Evolutionary conservation across 179 eudicot species (phyloP), one percentile per base, ranked within the genome.

Genomic region (Silene coronaria): DNA sequence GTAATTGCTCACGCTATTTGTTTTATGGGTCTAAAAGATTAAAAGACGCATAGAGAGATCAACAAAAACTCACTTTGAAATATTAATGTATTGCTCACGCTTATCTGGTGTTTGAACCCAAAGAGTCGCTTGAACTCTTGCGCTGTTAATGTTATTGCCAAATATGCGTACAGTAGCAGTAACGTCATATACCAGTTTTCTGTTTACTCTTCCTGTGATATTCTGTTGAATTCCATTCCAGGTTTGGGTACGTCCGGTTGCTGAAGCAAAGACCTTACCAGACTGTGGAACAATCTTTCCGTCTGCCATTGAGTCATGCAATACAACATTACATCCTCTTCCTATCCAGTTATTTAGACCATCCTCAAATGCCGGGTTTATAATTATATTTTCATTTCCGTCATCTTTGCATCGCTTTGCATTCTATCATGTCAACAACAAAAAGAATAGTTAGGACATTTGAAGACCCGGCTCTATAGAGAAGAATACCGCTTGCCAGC

Each of bases 151-250:
- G 74, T 87, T 87, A 78, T 87, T 87, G 76, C 98, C 94, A 78
- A 77, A 92, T 82, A 94, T 85, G 55, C 98, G 86, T 23, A 92
- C 94, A n/a, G 84, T 61, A 19, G 96, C 97, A 74, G 81, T 82
- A 72, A 84, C 77, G 78, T 90, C 91, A 61, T 94, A 94, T 59
- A 90, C 94, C 76, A 88, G 85, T 78, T 94, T 94, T 80, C 96
- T 74, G 73, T 85, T 84, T 6, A 92, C 88, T 69, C 86, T 87
- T 7, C 82, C 88, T 30, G 91, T 87, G 59, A 94, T 90, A 30
- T 92, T 94, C 78, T 94, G 98, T 76, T 92, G 97, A 83, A 94
- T 92, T 14, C 97, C 97, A 27, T 89, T 90, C 97, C 97, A 94
- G 55, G n/a, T 77, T 76, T 90, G 94, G 17, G 89, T 90, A 8